Evolutionary conservation across 169 alveolate genomes (phyloP).

Genomic region (Toxoplasma gondii): DNA sequence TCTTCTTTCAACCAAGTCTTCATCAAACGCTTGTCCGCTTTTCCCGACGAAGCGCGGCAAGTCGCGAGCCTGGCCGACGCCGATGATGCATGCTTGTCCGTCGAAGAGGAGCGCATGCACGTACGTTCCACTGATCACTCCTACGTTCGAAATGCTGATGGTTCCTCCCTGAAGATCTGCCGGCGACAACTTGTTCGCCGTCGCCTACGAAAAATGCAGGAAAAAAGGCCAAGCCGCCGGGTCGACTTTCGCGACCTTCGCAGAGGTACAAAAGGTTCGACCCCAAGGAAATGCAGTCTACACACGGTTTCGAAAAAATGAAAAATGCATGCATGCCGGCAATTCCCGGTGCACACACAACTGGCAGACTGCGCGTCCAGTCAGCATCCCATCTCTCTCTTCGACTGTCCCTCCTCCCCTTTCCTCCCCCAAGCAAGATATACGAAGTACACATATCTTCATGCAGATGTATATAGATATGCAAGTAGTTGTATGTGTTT

Average conservation of each 20-base stretch:
- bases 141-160: constrained; percentile 91
- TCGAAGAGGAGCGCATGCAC: constrained; percentile 91
- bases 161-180: constrained; percentile 93
- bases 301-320: too few relatives aligned
- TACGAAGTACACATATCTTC: too few relatives aligned
- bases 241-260: too few relatives aligned
- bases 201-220: constrained; percentile 15
- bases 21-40: constrained; percentile 21
- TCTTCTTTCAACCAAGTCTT: constrained; percentile 57
- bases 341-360: too few relatives aligned
- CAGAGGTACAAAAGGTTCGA: too few relatives aligned
- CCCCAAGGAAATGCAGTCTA: too few relatives aligned
- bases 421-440: background rate
- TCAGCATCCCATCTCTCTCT: too few relatives aligned
- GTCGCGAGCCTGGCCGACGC: constrained; percentile 82
- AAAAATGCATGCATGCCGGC: background rate
- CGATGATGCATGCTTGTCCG: constrained; percentile 93
- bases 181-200: constrained; percentile 74
- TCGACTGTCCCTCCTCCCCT: too few relatives aligned
- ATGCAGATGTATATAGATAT: background rate
- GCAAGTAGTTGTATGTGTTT: background rate
- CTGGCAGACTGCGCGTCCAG: too few relatives aligned
- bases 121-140: constrained; percentile 93
- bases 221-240: background rate
- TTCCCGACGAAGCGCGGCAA: constrained; percentile 73